These are phyloP conservation scores for Trichophyton equinum DNA, from an alignment of 2,329 filamentous ascomycete species.

Conservation along the genomic window DNA sequence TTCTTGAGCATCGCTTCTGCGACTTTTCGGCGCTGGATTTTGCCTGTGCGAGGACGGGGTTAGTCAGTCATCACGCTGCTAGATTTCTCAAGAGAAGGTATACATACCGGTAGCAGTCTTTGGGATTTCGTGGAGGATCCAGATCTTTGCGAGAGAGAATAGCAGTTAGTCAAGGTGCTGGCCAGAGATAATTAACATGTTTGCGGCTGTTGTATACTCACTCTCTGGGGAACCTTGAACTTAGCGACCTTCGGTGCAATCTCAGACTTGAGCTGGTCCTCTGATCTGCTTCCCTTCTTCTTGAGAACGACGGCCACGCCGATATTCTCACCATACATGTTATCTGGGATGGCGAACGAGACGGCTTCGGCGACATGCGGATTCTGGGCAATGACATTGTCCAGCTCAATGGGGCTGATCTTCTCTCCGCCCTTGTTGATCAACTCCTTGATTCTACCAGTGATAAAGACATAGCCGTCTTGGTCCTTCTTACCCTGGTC, in stretches of 20 bases:
- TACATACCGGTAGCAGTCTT: conserved; percentile 60
- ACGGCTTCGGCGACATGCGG: conserved; percentile 64
- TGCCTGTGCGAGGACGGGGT: conserved; percentile 38
- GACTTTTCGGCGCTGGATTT: conserved; percentile 77
- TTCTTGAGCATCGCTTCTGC: conserved; percentile 72
- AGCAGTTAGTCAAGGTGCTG: no score
- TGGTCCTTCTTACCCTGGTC: conserved; percentile 72
- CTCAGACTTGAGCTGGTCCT: conserved; percentile 54
- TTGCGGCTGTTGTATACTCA: conserved; percentile 22
- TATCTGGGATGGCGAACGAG: conserved; percentile 69
- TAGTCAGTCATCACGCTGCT: background rate
- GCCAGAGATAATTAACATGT: no score
- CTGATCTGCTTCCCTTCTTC: conserved; percentile 43
- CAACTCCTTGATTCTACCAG: conserved; percentile 83
- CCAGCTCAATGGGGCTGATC: conserved; percentile 76
- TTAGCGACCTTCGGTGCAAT: conserved; percentile 59
- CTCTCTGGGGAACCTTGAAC: conserved; percentile 78
- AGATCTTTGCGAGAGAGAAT: conserved; percentile 41
- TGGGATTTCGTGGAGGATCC: conserved; percentile 72
- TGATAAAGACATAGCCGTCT: conserved; percentile 75
- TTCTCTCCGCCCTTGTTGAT: conserved; percentile 86
- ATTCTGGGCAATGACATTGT: conserved; percentile 66
- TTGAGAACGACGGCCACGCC: conserved; percentile 66
- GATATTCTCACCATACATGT: conserved; percentile 72
- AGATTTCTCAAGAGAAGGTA: background rate